Evolutionary conservation across 371 early-diverging fungal species (phyloP).

Genomic region (Dinochytrium kinnereticum): DNA sequence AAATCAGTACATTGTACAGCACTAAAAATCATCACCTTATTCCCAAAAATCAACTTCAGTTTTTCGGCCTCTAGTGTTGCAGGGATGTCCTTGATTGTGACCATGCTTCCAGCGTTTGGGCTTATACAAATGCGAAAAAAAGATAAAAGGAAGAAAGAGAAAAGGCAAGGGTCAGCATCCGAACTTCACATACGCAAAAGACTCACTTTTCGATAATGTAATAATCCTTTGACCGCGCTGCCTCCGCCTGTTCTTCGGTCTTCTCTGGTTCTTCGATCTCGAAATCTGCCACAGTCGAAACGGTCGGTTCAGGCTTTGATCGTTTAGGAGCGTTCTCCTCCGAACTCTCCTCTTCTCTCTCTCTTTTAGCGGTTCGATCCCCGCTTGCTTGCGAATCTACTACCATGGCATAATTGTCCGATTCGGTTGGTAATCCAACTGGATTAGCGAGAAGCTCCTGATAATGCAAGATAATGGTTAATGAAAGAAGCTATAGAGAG

Average conservation of each 20-base stretch:
- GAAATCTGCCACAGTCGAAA: background rate
- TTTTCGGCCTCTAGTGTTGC: conserved; percentile 23
- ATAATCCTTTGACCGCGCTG: conserved; percentile 18
- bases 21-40: conserved; percentile 1
- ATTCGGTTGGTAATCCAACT: background rate
- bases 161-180: background rate
- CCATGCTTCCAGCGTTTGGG: conserved; percentile 49
- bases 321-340: background rate
- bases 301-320: background rate
- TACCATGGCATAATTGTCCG: background rate
- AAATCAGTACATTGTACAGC: background rate
- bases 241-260: background rate
- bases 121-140: no score
- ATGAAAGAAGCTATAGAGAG: background rate
- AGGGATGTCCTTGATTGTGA: conserved; percentile 40
- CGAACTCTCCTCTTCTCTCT: background rate
- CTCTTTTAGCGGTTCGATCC: background rate
- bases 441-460: no score
- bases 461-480: background rate
- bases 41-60: conserved; percentile 32
- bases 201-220: conserved; percentile 36
- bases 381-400: background rate
- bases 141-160: no score
- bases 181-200: background rate
- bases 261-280: conserved; percentile 14